A percentile compares a stretch with the other conserved stretches of the same genome.
Conservation (phyloP, 148 eudicot species). For the Persicaria tinctoria region DNA sequence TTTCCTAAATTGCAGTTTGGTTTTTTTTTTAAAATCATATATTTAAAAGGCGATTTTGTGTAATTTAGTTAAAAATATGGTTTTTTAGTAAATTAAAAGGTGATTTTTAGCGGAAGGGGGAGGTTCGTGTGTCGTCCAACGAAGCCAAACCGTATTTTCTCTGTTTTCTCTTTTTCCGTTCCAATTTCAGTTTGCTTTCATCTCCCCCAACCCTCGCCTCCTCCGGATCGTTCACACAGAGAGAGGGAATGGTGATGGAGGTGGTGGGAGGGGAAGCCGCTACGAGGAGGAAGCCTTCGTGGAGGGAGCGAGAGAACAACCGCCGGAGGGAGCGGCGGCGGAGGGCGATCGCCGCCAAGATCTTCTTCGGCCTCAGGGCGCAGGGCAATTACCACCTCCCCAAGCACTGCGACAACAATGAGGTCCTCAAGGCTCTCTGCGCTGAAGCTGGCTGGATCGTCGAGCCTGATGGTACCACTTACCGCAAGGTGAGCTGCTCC, state of each 20-base stretch:
- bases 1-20: too few species aligned
- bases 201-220: background rate
- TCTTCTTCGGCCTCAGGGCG: slow-evolving; percentile 64
- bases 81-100: background rate
- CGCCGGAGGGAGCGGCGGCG: slow-evolving; percentile 81
- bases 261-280: slow-evolving; percentile 10
- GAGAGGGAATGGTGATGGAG: slow-evolving; percentile 26
- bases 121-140: background rate
- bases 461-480: slow-evolving; percentile 92
- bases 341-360: slow-evolving; percentile 85
- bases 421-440: slow-evolving; percentile 86
- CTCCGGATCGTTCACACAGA: background rate
- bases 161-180: too few species aligned
- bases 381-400: slow-evolving; percentile 83
- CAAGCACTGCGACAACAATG: slow-evolving; percentile 90
- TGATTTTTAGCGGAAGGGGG: background rate
- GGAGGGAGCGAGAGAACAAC: slow-evolving; percentile 92
- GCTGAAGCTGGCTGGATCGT: slow-evolving; percentile 89
- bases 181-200: background rate
- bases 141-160: background rate
- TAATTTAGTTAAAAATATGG: too few species aligned
- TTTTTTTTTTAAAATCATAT: too few species aligned
- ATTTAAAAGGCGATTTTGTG: too few species aligned
- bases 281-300: slow-evolving; percentile 82
- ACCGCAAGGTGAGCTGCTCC: slow-evolving; percentile 53